A percentile compares a stretch with the other conserved stretches of the same genome.
These are phyloP conservation scores for Coniophora puteana DNA, from an alignment of 1,284 basidiomycete species.

Conservation along the genomic window DNA sequence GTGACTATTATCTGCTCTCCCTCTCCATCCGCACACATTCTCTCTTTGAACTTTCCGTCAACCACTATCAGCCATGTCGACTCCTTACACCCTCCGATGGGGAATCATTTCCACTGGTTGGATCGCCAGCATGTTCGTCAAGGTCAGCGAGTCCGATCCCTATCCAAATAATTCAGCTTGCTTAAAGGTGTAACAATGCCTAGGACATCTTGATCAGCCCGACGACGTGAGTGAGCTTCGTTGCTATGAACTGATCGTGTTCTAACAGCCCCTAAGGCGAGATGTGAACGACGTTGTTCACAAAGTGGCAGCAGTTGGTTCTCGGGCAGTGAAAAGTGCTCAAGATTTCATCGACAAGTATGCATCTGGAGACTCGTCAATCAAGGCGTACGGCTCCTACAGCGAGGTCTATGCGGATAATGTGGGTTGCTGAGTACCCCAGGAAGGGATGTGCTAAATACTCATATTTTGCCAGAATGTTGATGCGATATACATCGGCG, in stretches of 20 bases:
- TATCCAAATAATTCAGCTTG: neutral
- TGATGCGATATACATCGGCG: constrained; percentile 78
- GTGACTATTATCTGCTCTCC: neutral
- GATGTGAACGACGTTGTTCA: constrained; percentile 72
- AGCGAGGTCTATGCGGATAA: constrained; percentile 72
- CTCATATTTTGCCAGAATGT: constrained; percentile 49
- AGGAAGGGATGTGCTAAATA: constrained; percentile 6
- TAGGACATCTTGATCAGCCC: constrained; percentile 49
- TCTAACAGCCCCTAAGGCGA: constrained; percentile 60
- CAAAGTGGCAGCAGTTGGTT: constrained; percentile 77
- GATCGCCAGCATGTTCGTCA: constrained; percentile 43
- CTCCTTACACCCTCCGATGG: constrained; percentile 44
- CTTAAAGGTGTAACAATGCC: neutral
- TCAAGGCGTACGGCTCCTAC: constrained; percentile 77
- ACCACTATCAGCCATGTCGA: constrained; percentile 16
- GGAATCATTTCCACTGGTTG: constrained; percentile 53
- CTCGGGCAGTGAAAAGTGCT: constrained; percentile 68
- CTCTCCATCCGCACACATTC: neutral
- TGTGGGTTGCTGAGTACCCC: constrained; percentile 32
- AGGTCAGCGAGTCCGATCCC: constrained; percentile 24
- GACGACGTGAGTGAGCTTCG: constrained; percentile 34
- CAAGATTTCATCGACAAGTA: constrained; percentile 62
- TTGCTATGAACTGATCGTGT: constrained; percentile 2
- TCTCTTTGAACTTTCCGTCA: neutral
- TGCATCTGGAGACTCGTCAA: constrained; percentile 43